Base-by-base conservation (phyloP, 352 stramenopile genomes). In the Phytophthora ramorum region DNA sequence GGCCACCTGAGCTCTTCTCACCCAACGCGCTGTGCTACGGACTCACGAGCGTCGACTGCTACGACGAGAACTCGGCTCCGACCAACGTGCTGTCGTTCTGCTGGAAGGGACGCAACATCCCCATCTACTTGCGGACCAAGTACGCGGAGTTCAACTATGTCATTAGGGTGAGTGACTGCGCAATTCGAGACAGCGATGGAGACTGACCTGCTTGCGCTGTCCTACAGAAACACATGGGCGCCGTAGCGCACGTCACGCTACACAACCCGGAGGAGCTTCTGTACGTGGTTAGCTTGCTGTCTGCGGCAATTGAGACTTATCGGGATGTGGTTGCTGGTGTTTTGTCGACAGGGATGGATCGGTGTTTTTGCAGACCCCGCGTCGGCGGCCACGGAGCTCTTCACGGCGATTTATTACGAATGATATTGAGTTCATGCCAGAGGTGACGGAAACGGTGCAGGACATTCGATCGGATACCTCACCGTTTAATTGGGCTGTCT, bases 101-200 rank as follows among this genome's bases (percentile, higher is more conserved):
- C 76, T 96, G 89, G 89, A 96, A 96, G 78, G 89, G 89, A 45
- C 71, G 81, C n/a, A 93, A 83, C 49, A 64, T 95, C 8, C 87
- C 89, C 3, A 94, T 96, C 53, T 92, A 93, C 43, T 43, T 95
- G 38, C 85, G 89, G 46, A 93, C 86, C 7, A 96, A 96, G 57
- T 93, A 91, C 71, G 87, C 87, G 3, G 89, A 96, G 69, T 96
- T 94, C 67, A 92, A 96, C 65, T 89, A 95, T 49, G 83, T 93
- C 38, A 96, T 96, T 64, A 73, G 84, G 57, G 87, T 93, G 50
- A 55, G 79, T 72, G 32, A 12, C 16, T 40, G 17, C 5, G 8
- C 4, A 12, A 7, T 30, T 49, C 3, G 44, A 17, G 52, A 13
- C 1, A 20, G 12, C 41, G 14, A 41, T 57, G 7, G 26, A 40